These are phyloP conservation scores for Metschnikowia drakensbergensis DNA, from an alignment of 805 yeast species.

Conservation along the genomic window DNA sequence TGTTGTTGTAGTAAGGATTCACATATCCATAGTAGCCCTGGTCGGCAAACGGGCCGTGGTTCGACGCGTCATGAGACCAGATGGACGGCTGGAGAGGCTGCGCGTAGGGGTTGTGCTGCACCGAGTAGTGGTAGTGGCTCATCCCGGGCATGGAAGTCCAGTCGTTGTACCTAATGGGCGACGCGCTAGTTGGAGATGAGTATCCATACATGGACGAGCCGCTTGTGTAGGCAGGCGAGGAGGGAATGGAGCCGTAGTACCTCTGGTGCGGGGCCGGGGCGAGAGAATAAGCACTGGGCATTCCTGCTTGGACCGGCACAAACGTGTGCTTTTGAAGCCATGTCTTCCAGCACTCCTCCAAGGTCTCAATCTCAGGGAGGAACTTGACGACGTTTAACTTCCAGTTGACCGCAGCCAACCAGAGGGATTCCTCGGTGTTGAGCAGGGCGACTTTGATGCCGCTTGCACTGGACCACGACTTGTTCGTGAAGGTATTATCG, in stretches of 20 bases:
- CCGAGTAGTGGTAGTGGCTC: conserved; percentile 4
- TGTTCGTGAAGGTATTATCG: conserved; percentile 93
- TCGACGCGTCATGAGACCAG: conserved; percentile 23
- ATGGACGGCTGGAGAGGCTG: conserved; percentile 17
- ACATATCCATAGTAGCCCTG: conserved; percentile 25
- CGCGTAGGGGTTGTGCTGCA: conserved; percentile 3
- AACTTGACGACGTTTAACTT: conserved; percentile 43
- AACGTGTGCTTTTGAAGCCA: conserved; percentile 36
- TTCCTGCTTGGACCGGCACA: conserved; percentile 4
- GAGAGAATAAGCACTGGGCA: conserved; percentile 3
- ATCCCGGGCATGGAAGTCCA: conserved; percentile 7
- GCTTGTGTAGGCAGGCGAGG: conserved; percentile 18
- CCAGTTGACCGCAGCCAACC: conserved; percentile 65
- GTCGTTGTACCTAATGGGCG: conserved; percentile 24
- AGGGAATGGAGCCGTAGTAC: conserved; percentile 16
- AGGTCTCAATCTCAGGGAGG: conserved; percentile 35
- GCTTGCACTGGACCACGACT: conserved; percentile 95
- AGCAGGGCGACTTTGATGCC: conserved; percentile 61
- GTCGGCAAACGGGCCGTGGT: conserved; percentile 14
- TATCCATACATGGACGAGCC: conserved; percentile 16
- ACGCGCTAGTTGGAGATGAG: conserved; percentile 27
- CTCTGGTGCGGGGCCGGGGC: neutral
- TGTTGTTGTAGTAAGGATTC: conserved; percentile 31
- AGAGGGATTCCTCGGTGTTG: conserved; percentile 64
- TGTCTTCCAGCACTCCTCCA: conserved; percentile 44